Percentiles rank a stretch among this genome's conserved stretches.
These are phyloP conservation scores for Rhizophlyctis rosea DNA, from an alignment of 192 early-diverging fungal genomes.

Conservation along the genomic window DNA sequence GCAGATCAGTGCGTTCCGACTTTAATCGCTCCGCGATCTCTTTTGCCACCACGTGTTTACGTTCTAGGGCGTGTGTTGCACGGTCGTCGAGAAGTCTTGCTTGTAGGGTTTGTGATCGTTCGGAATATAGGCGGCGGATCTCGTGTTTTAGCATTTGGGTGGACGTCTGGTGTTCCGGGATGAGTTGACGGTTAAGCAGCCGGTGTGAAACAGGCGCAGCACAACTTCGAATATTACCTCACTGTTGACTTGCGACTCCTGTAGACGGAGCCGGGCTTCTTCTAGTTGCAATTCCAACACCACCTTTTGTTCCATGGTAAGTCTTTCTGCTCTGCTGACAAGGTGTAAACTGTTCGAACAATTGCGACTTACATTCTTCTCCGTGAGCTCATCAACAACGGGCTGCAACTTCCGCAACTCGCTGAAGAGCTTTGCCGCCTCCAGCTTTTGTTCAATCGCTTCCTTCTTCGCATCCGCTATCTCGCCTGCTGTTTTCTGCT, in stretches of 20 bases:
- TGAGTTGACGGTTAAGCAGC: background rate
- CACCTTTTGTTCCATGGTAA: constrained; percentile 18
- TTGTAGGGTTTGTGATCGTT: constrained; percentile 22
- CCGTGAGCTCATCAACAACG: constrained; percentile 35
- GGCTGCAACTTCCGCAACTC: constrained; percentile 42
- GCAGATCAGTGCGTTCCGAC: constrained; percentile 35
- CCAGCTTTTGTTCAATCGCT: constrained; percentile 45
- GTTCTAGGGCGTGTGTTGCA: constrained; percentile 30
- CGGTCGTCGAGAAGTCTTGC: constrained; percentile 32
- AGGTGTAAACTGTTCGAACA: no score
- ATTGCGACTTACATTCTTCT: constrained; percentile 45
- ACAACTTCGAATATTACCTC: constrained; percentile 30
- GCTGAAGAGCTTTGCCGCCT: constrained; percentile 42
- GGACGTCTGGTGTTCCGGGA: no score
- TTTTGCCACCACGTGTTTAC: constrained; percentile 35
- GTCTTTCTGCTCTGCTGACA: background rate
- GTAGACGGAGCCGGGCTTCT: constrained; percentile 33
- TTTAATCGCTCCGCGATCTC: constrained; percentile 48
- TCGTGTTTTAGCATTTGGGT: constrained; percentile 45
- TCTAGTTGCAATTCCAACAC: constrained; percentile 40
- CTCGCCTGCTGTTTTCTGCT: constrained; percentile 33
- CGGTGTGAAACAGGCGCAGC: no score
- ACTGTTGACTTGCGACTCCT: constrained; percentile 42
- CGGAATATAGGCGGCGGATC: constrained; percentile 41
- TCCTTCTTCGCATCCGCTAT: constrained; percentile 37